phyloP scores from a whole-genome alignment of 768 basidiomycete genomes.

The Boletus fagicola region DNA sequence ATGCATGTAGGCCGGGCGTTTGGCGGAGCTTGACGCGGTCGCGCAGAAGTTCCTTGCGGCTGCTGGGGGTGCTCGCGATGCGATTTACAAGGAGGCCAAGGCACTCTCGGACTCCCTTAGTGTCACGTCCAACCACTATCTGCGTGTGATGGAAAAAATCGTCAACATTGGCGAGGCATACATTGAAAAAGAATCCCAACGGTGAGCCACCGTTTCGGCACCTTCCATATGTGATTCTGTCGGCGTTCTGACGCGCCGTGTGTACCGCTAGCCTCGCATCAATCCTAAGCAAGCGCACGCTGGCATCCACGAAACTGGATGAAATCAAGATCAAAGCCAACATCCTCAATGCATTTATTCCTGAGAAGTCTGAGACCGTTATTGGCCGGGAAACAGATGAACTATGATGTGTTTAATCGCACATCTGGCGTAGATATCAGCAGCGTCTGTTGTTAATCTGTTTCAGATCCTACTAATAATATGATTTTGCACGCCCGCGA shows the following conservation, averaged over 20 bases:
- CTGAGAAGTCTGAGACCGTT: constrained; percentile 36
- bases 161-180: constrained; percentile 68
- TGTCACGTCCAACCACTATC: constrained; percentile 67
- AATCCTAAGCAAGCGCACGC: constrained; percentile 75
- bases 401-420: constrained; percentile 35
- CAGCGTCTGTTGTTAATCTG: constrained; percentile 18
- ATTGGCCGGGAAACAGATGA: constrained; percentile 38
- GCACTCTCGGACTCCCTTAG: constrained; percentile 48
- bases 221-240: background rate
- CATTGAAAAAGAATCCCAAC: constrained; percentile 78
- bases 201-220: constrained; percentile 47
- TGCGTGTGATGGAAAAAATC: constrained; percentile 89
- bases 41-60: constrained; percentile 74
- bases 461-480: constrained; percentile 17
- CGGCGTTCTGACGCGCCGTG: constrained; percentile 4
- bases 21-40: constrained; percentile 71
- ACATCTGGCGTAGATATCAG: constrained; percentile 12
- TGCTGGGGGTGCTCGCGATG: constrained; percentile 50
- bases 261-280: constrained; percentile 54
- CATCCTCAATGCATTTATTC: constrained; percentile 65
- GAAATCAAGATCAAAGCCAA: constrained; percentile 93
- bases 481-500: constrained; percentile 3
- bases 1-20: constrained; percentile 71
- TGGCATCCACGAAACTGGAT: constrained; percentile 79
- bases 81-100: constrained; percentile 66